Conservation (phyloP, 805 yeast species). For the Wickerhamomyces sydowiorum region DNA sequence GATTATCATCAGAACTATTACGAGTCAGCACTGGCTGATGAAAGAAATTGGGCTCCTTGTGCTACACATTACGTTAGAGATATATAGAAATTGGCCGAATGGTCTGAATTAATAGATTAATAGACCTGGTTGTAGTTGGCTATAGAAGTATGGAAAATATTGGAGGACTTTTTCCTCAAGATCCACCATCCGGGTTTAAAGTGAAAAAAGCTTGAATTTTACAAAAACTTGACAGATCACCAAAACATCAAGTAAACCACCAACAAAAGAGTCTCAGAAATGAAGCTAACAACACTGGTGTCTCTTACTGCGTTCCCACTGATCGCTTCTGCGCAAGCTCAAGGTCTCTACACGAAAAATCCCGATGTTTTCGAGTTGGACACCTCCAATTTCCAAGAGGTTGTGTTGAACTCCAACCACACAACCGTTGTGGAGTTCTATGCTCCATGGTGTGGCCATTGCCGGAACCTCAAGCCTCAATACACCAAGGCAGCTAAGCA, state of each 20-base stretch:
- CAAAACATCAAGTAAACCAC: background rate
- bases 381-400: constrained; percentile 55
- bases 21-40: constrained; percentile 14
- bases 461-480: constrained; percentile 63
- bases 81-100: background rate
- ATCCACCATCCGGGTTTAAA: no score
- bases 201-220: no score
- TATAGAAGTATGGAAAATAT: no score
- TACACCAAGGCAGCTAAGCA: constrained; percentile 58
- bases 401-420: constrained; percentile 64
- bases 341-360: constrained; percentile 23
- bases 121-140: no score
- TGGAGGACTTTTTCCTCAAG: no score
- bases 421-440: constrained; percentile 83
- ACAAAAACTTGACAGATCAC: no score
- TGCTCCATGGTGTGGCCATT: constrained; percentile 99
- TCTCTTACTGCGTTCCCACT: background rate
- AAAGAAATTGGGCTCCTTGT: background rate
- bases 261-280: background rate
- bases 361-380: constrained; percentile 49
- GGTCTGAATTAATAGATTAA: no score
- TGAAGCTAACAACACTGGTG: background rate
- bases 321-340: constrained; percentile 8
- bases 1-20: constrained; percentile 82
- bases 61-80: background rate